These are phyloP conservation scores for Candida boidinii DNA, from an alignment of 805 yeast species.

Conservation along the genomic window DNA sequence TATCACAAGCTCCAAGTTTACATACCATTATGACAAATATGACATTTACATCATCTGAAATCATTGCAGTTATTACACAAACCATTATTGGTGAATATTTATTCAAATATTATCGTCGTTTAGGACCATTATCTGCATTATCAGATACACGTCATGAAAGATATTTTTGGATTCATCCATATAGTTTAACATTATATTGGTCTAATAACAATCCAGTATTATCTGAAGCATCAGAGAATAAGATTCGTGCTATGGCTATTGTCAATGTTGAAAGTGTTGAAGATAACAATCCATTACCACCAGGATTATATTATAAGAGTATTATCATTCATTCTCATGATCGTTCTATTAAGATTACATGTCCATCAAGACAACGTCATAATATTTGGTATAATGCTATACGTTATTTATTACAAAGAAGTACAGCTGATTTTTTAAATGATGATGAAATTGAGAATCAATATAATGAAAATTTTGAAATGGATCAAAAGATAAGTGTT, in stretches of 20 bases:
- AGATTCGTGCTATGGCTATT: constrained; percentile 75
- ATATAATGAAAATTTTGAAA: constrained; percentile 17
- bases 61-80: constrained; percentile 83
- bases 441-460: constrained; percentile 36
- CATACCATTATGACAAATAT: constrained; percentile 47
- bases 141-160: constrained; percentile 82
- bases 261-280: constrained; percentile 68
- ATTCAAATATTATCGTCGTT: constrained; percentile 72
- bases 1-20: constrained; percentile 13
- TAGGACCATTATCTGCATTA: constrained; percentile 66
- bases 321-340: constrained; percentile 61
- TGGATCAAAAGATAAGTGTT: constrained; percentile 19
- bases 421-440: constrained; percentile 46
- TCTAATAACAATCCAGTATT: constrained; percentile 70
- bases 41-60: constrained; percentile 58
- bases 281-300: constrained; percentile 82
- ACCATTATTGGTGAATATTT: constrained; percentile 89
- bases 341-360: constrained; percentile 67
- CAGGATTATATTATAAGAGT: constrained; percentile 81
- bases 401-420: constrained; percentile 62
- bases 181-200: constrained; percentile 88
- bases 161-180: constrained; percentile 95
- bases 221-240: constrained; percentile 54
- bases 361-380: constrained; percentile 81
- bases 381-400: constrained; percentile 86